Percentiles rank a stretch among this genome's conserved stretches.
These are phyloP conservation scores for Saturnispora ahearnii DNA, from an alignment of 805 yeast genomes.

Conservation along the genomic window DNA sequence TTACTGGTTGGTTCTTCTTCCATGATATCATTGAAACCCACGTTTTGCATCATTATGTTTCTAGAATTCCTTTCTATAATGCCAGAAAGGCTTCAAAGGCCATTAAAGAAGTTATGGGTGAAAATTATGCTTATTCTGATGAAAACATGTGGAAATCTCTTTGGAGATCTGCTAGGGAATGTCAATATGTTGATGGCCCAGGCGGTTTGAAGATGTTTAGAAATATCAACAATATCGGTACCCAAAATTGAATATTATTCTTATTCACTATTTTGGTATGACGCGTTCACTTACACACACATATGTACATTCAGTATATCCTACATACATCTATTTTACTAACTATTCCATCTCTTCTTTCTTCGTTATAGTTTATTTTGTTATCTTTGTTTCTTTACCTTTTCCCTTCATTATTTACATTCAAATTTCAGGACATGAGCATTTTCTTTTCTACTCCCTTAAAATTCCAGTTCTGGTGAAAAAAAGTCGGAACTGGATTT, in stretches of 20 bases:
- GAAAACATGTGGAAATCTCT: constrained; percentile 67
- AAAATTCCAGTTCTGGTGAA: neutral
- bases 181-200: constrained; percentile 69
- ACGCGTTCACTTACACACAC: no score
- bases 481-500: neutral
- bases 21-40: constrained; percentile 90
- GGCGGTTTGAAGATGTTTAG: constrained; percentile 67
- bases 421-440: neutral
- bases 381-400: neutral
- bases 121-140: constrained; percentile 55
- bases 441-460: neutral
- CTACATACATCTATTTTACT: neutral
- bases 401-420: neutral
- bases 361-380: neutral
- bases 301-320: neutral
- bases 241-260: neutral
- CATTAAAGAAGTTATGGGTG: constrained; percentile 77
- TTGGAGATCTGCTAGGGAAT: constrained; percentile 54
- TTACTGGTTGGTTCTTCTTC: constrained; percentile 68
- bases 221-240: constrained; percentile 56
- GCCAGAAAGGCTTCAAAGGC: constrained; percentile 75
- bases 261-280: neutral
- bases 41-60: constrained; percentile 76
- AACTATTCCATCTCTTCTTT: constrained; percentile 16
- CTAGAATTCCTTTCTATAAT: constrained; percentile 81